A percentile compares a stretch with the other conserved stretches of the same genome.
Evolutionary conservation across 495 filamentous ascomycete genomes (phyloP).

Genomic region (Aspergillus taichungensis): DNA sequence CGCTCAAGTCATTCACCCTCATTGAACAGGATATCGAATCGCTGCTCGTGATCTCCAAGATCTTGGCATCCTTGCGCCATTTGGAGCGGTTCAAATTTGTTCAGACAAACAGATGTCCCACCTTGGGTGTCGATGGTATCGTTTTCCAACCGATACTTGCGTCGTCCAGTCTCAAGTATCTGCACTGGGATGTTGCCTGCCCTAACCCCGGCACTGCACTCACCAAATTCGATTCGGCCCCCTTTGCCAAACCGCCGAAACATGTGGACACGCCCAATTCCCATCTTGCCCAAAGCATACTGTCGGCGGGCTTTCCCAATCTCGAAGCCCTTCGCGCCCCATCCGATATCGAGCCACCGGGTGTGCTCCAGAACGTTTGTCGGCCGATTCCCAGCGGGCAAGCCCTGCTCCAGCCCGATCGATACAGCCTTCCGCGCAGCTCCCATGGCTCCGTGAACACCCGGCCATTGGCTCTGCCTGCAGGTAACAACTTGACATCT

Average conservation of each 20-base stretch:
- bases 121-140: conserved; percentile 47
- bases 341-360: conserved; percentile 58
- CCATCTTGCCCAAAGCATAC: conserved; percentile 66
- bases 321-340: conserved; percentile 62
- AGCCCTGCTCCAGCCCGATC: conserved; percentile 41
- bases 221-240: conserved; percentile 30
- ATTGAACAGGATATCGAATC: conserved; percentile 59
- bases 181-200: conserved; percentile 76
- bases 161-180: conserved; percentile 52
- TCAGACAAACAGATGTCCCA: conserved; percentile 52
- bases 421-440: conserved; percentile 39
- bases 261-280: conserved; percentile 48
- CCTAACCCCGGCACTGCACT: conserved; percentile 34
- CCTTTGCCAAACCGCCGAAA: conserved; percentile 29
- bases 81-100: conserved; percentile 62
- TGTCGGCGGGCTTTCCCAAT: conserved; percentile 58
- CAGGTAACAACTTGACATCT: conserved; percentile 38
- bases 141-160: conserved; percentile 63
- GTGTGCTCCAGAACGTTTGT: conserved; percentile 62
- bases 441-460: conserved; percentile 38
- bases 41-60: conserved; percentile 61
- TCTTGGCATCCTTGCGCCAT: conserved; percentile 56
- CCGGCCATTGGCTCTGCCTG: conserved; percentile 34
- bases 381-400: conserved; percentile 44
- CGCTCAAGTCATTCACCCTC: conserved; percentile 52